Evolutionary conservation across 2,329 filamentous ascomycete genomes (phyloP).

Genomic region (Colletotrichum sp.): DNA sequence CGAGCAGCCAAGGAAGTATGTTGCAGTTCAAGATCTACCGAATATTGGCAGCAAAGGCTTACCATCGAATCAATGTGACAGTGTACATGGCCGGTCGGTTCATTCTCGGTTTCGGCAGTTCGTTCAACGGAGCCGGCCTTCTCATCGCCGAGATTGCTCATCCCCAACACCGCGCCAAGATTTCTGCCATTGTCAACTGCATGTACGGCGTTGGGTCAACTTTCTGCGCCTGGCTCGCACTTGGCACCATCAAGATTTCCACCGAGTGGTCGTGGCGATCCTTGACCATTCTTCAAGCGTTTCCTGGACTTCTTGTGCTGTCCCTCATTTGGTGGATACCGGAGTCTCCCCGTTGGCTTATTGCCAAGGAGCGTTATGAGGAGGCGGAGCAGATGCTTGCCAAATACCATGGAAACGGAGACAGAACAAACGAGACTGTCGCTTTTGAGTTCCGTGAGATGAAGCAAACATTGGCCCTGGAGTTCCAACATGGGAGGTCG

Average conservation of each 20-base stretch:
- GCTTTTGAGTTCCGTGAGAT: neutral
- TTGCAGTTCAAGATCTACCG: constrained; percentile 24
- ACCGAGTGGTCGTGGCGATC: neutral
- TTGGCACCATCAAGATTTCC: neutral
- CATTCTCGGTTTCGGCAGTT: constrained; percentile 34
- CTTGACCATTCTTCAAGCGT: neutral
- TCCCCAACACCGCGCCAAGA: neutral
- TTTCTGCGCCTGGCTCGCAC: neutral
- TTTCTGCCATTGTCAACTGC: neutral
- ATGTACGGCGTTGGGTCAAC: neutral
- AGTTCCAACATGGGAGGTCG: neutral
- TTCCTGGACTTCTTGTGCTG: neutral
- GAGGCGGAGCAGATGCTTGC: constrained; percentile 32
- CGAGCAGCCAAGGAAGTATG: constrained; percentile 44
- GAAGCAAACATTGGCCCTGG: neutral
- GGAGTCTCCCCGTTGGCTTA: constrained; percentile 36
- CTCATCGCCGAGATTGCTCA: neutral
- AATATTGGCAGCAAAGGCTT: neutral
- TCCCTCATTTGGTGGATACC: constrained; percentile 22
- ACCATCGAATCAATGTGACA: neutral
- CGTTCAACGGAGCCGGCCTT: constrained; percentile 52
- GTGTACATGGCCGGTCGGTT: constrained; percentile 38
- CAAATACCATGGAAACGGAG: constrained; percentile 55
- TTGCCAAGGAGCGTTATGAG: constrained; percentile 31
- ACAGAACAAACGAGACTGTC: constrained; percentile 31